Evolutionary conservation across 2,329 filamentous ascomycete genomes (phyloP), one percentile per base, ranked within the genome.

Genomic region (Curvularia lunata): DNA sequence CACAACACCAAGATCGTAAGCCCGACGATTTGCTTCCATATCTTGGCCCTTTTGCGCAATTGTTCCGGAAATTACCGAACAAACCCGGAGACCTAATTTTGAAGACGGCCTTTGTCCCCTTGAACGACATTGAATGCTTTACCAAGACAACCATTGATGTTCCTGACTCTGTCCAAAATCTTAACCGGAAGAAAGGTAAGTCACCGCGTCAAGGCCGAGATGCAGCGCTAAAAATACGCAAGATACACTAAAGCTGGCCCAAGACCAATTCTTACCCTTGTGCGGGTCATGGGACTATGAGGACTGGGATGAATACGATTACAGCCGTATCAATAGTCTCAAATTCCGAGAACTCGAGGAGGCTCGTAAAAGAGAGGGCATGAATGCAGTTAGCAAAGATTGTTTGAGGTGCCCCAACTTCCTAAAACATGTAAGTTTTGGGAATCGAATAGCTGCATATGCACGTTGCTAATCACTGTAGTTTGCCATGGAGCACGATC

Each of bases 401-500:
- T 91, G 89, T 59, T 77, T 90, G 21, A 78, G 83, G 37, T 99
- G 95, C 70, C 85, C 88, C 0, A 78, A 89, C 49, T 96, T 98
- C 77, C 75, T 95, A 61, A 94, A 96, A 77, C 95, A 99, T 75
- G 90, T 92, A 80, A 83, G 90, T 84, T n/a, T 6, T 46, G 30
- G 21, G 13, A 25, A 12, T 41, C 4, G 27, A 7, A 43, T n/a
- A 49, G 9, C 12, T n/a, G 28, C 16, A 16, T 30, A 59, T 34
- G 28, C 37, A 41, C n/a, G 41, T 38, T 21, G 52, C 61, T 66
- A 34, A 64, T 54, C 10, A 8, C 13, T 13, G 38, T 59, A 94
- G 90, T 97, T 95, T 74, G 90, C 92, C 61, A 96, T 97, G 91
- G 91, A 93, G 71, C 92, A 99, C 72, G 92, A 97, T 72, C 91